Conservation (phyloP, 345 rosid genomes). For the Citrus unshiu region DNA sequence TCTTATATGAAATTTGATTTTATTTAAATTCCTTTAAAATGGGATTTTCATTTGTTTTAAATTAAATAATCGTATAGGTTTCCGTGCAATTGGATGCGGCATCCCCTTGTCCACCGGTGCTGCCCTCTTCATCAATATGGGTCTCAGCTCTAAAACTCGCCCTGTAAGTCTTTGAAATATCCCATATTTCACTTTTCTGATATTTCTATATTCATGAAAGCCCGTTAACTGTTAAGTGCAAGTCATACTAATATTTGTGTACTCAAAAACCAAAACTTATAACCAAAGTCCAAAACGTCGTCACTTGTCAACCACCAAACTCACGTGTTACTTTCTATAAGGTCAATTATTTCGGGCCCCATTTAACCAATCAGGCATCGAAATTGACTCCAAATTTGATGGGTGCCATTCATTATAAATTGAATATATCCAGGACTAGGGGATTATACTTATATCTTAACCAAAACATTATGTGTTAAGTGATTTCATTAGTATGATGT, state of each 20-base stretch:
- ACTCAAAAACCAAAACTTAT: no score
- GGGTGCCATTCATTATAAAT: not conserved
- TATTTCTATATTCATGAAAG: no score
- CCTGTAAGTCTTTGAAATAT: slow-evolving; percentile 27
- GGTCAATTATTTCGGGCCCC: not conserved
- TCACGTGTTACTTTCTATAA: not conserved
- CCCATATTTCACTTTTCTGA: no score
- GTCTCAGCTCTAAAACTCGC: slow-evolving; percentile 58
- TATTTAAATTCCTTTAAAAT: not conserved
- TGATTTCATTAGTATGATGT: no score
- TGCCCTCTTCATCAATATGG: slow-evolving; percentile 40
- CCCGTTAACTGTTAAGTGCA: no score
- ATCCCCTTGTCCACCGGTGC: slow-evolving; percentile 26
- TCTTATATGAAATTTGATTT: not conserved
- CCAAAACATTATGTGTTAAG: no score
- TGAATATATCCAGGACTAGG: not conserved
- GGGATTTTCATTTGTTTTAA: not conserved
- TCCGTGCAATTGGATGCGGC: slow-evolving; percentile 59
- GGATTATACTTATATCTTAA: no score
- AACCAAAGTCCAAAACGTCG: no score
- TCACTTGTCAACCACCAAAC: no score
- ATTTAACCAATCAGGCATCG: not conserved
- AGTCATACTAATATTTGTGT: no score
- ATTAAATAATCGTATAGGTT: slow-evolving; percentile 26
- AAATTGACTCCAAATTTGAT: not conserved